A percentile compares a stretch with the other conserved stretches of the same genome.
phyloP scores from a whole-genome alignment of 2,329 filamentous ascomycete species.

The Ceratocystis alfenasii region DNA sequence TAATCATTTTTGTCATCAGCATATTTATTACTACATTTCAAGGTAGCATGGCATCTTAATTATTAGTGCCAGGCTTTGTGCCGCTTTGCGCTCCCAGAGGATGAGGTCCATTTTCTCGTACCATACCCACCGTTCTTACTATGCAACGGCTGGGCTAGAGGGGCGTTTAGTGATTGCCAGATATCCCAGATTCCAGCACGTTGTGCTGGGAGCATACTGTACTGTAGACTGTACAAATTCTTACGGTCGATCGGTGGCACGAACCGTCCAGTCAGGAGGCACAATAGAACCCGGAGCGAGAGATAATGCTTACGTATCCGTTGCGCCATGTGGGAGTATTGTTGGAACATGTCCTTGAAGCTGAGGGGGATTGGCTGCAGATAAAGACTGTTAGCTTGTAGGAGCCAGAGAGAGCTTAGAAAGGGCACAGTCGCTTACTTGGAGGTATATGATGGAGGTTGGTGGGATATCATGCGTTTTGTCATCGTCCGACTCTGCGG shows the following conservation, averaged over 20 bases:
- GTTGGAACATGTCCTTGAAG: constrained; percentile 88
- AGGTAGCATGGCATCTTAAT: neutral
- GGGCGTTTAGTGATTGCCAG: constrained; percentile 58
- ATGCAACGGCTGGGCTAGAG: constrained; percentile 31
- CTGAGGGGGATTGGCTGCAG: constrained; percentile 71
- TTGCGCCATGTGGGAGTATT: constrained; percentile 89
- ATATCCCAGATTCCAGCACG: constrained; percentile 73
- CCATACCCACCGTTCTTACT: constrained; percentile 26
- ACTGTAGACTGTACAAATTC: constrained; percentile 90
- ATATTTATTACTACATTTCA: neutral
- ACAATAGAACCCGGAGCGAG: constrained; percentile 74
- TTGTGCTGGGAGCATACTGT: constrained; percentile 85
- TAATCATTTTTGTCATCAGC: neutral
- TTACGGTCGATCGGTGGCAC: constrained; percentile 91
- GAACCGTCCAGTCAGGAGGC: constrained; percentile 78
- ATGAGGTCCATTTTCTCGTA: constrained; percentile 23
- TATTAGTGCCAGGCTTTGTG: constrained; percentile 12
- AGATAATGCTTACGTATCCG: constrained; percentile 93
- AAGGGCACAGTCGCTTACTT: constrained; percentile 41
- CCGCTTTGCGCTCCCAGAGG: constrained; percentile 8
- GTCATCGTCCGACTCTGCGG: constrained; percentile 26
- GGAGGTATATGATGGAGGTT: constrained; percentile 75
- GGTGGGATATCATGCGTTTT: constrained; percentile 29
- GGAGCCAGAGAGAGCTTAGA: neutral
- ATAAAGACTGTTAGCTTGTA: constrained; percentile 11